Evolutionary conservation across 441 rosid genomes (phyloP), one percentile per base, ranked within the genome.

Genomic region (Viola pubescens): DNA sequence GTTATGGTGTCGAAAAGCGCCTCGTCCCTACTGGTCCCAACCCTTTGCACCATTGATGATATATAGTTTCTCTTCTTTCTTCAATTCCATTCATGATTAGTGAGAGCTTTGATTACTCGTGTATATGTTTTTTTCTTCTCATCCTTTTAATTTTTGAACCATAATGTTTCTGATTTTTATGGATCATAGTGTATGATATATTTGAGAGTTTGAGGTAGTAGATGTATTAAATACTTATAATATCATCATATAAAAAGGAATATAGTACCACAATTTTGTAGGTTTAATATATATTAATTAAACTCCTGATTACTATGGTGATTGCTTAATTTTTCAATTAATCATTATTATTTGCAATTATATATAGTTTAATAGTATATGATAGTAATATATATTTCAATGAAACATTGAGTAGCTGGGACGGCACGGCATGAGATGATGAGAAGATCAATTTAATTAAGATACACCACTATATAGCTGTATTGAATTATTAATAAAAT

Each of bases 21-120:
- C 88, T 79, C 12, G 97, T 91, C 59, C 97, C 97, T 37, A 80
- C 87, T 0, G 97, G 97, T 53, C 94, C 97, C 0, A 91, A 91
- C 76, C 96, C 97, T 8, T 77, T 91, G 70, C 97, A 91, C 77
- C 96, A 88, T 80, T 60, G 73, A 73, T 56, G 62, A 54, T 60
- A n/a, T 11, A 45, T n/a, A 3, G 1, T 55, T 45, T 49, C 13
- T 45, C 54, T 55, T 58, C 71, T 55, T 57, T 47, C 16, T 54
- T 51, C 0, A 19, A 37, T 39, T 2, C 12, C 19, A 46, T 54
- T 73, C 73, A 80, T 70, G 63, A 43, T 69, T 58, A 65, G 70
- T 65, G 63, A 37, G 47, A 62, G 34, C 34, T 26, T 26, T 63
- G 54, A 48, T 53, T 40, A 54, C 46, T 49, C 45, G 8, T 49